These are phyloP conservation scores for Ophiostoma ulmi DNA, from an alignment of 2,329 filamentous ascomycete genomes.

Conservation along the genomic window DNA sequence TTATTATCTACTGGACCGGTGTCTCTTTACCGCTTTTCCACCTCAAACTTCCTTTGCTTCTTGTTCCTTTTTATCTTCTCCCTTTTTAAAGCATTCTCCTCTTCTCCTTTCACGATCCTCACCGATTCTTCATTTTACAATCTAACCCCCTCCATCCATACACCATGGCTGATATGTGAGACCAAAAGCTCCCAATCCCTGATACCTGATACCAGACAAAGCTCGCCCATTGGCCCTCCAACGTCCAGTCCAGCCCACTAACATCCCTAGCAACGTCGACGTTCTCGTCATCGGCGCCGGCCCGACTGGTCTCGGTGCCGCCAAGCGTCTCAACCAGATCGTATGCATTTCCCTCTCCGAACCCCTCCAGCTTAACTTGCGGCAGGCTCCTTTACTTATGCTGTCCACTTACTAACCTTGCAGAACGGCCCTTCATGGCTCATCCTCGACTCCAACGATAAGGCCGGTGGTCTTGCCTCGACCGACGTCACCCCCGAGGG, in stretches of 20 bases:
- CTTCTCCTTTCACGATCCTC: constrained; percentile 1
- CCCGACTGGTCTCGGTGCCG: constrained; percentile 93
- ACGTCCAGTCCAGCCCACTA: background rate
- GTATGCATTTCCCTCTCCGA: constrained; percentile 49
- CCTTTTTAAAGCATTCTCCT: background rate
- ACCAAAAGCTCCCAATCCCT: background rate
- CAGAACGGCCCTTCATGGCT: constrained; percentile 92
- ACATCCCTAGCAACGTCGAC: constrained; percentile 68
- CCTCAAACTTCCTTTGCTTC: background rate
- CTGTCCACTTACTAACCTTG: constrained; percentile 13
- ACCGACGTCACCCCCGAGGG: constrained; percentile 94
- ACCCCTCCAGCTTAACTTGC: background rate
- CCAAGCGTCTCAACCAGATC: constrained; percentile 95
- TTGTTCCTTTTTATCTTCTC: constrained; percentile 8
- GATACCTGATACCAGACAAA: background rate
- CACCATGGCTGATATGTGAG: constrained; percentile 24
- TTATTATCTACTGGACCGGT: background rate
- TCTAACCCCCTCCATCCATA: constrained; percentile 6
- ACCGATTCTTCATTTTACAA: background rate
- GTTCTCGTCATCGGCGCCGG: constrained; percentile 97
- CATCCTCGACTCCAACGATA: constrained; percentile 88
- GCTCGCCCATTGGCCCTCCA: constrained; percentile 1
- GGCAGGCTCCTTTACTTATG: too few species aligned
- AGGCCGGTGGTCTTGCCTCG: constrained; percentile 88
- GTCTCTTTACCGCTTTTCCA: constrained; percentile 20